phyloP scores from a whole-genome alignment of 495 filamentous ascomycete genomes.

The Clohesyomyces aquaticus region DNA sequence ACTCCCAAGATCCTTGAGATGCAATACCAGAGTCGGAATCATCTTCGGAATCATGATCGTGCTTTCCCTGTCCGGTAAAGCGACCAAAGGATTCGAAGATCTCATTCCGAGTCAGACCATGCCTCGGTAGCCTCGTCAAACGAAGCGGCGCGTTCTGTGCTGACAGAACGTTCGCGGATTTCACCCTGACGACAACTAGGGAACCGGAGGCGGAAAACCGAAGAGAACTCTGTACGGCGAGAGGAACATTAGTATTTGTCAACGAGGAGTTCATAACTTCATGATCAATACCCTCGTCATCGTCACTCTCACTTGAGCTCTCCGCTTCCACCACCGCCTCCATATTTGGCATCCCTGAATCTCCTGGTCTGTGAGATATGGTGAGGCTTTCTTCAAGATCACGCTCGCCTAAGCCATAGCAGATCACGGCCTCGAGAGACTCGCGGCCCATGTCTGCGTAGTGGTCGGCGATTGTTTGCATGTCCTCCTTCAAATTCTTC shows the following conservation, averaged over 20 bases:
- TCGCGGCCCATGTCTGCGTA: conserved; percentile 71
- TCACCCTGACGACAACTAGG: conserved; percentile 85
- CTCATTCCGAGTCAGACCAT: conserved; percentile 60
- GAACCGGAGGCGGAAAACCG: conserved; percentile 77
- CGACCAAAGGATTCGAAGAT: conserved; percentile 91
- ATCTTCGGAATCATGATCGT: conserved; percentile 47
- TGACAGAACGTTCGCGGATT: conserved; percentile 56
- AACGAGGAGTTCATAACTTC: conserved; percentile 61
- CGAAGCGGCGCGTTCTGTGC: conserved; percentile 58
- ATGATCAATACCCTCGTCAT: conserved; percentile 54
- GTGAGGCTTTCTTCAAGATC: conserved; percentile 73
- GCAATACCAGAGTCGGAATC: conserved; percentile 40
- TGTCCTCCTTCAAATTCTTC: conserved; percentile 64
- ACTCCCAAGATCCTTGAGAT: conserved; percentile 67
- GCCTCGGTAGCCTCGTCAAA: conserved; percentile 62
- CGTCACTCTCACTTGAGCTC: conserved; percentile 87
- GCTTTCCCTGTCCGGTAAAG: conserved; percentile 58
- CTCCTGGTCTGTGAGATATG: conserved; percentile 53
- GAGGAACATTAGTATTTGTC: conserved; percentile 75
- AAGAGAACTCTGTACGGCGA: conserved; percentile 74
- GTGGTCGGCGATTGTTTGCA: conserved; percentile 69
- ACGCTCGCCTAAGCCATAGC: conserved; percentile 83
- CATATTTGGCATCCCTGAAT: conserved; percentile 56
- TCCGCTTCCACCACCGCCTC: conserved; percentile 62
- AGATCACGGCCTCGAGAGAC: conserved; percentile 79